Evolutionary conservation across 371 early-diverging fungal species (phyloP).

Genomic region (Mucor racemosus): DNA sequence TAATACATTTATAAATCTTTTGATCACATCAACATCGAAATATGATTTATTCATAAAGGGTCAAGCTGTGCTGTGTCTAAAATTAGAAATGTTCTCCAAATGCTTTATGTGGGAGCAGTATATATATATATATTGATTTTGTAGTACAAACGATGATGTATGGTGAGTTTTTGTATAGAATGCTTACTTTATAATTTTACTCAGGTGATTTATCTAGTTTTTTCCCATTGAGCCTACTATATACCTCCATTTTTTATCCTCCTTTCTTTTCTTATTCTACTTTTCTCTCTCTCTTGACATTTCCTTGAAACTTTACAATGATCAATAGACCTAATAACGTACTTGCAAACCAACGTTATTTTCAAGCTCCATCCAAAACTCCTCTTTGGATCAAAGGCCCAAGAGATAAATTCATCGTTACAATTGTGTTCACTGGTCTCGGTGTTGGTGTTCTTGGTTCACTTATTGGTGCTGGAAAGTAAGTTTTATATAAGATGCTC

Average conservation of each 20-base stretch:
- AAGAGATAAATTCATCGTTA: slow-evolving; percentile 17
- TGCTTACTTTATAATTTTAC: not conserved
- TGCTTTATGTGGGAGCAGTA: too few relatives aligned
- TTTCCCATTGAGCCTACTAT: slow-evolving; percentile 12
- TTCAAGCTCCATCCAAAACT: slow-evolving; percentile 40
- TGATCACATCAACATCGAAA: too few relatives aligned
- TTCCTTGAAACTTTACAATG: slow-evolving; percentile 24
- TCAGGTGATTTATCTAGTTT: slow-evolving; percentile 21
- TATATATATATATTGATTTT: not conserved
- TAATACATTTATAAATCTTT: too few relatives aligned
- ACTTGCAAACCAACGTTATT: slow-evolving; percentile 36
- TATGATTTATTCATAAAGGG: too few relatives aligned
- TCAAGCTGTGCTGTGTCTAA: too few relatives aligned
- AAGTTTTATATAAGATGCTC: not conserved
- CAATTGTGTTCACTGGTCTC: slow-evolving; percentile 37
- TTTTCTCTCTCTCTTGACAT: slow-evolving; percentile 23
- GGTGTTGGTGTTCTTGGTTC: slow-evolving; percentile 41
- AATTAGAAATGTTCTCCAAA: too few relatives aligned
- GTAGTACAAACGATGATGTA: slow-evolving; percentile 3
- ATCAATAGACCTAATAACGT: slow-evolving; percentile 46
- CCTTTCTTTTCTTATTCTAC: not conserved
- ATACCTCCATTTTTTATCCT: too few relatives aligned
- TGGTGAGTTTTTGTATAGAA: not conserved
- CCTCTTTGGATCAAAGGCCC: slow-evolving; percentile 19
- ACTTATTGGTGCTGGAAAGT: slow-evolving; percentile 36